Evolutionary conservation across 2,329 filamentous ascomycete species (phyloP), one percentile per base, ranked within the genome.

Genomic region (Aspergillus brunneoviolaceus): DNA sequence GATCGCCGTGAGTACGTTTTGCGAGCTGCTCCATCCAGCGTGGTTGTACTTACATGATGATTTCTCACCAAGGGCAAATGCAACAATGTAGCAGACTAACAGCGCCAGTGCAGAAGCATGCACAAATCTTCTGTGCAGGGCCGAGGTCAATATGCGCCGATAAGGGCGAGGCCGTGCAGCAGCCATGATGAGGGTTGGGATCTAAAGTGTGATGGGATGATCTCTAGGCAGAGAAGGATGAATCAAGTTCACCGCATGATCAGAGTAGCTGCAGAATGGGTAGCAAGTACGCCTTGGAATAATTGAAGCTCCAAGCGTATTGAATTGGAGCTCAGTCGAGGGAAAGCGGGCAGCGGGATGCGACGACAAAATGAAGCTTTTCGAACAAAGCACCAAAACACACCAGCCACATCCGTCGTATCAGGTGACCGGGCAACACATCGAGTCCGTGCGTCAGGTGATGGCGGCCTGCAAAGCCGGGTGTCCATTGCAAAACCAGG

Each of bases 111-210:
- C 83, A 51, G 89, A 89, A 12, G 91, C 92, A 64, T 87, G 88
- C 52, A 89, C 89, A 77, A 97, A 98, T 70, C 92, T 87, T 70
- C 90, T 85, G 76, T 98, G 94, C 65, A 97, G 81, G 55, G 90
- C 88, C 53, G 94, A 93, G 63, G 94, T 96, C 67, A 97, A 80
- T 76, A 96, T 96, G 79, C 96, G 91, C 81, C 92, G 89, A 78
- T 96, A 96, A 47, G 76, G 78, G 66, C 79, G 74, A 62, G 75
- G 76, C 69, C 67, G 68, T 58, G 70, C 63, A 51, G 70, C 64
- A 63, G 75, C 75, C 76, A 78, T 78, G 63, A 61, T 73, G 69
- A 51, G 64, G 65, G 65, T 64, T 60, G 50, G 58, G 64, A 56
- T 60, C 65, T 60, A 63, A 65, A 70, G 66, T 63, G 63, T 60